Evolutionary conservation across 306 rosid species (phyloP), one percentile per base, ranked within the genome.

Genomic region (Prosopis cineraria): DNA sequence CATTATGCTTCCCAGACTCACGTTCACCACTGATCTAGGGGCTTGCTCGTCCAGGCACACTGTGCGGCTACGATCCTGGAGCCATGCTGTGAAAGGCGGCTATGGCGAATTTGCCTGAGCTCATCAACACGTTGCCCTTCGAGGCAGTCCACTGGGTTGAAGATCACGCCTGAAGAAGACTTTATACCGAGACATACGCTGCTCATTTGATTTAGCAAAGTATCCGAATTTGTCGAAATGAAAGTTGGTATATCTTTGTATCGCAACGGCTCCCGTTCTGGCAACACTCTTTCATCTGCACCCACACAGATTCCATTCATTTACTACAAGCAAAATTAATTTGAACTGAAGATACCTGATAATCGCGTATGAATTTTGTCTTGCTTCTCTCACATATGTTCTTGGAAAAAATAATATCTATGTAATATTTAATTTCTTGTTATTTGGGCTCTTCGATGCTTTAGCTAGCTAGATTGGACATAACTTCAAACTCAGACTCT

Each of bases 1-100:
- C 1, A 85, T 90, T 58, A 91, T 30, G 82, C 89, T 91, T 17
- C 96, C 96, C 37, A 84, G 67, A 64, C 90, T 89, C 79, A 87
- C 75, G 52, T 87, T 84, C 33, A 84, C 2, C 13, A 87, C 81
- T 0, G 88, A 84, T 19, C 76, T 19, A 53, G 4, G 43, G 45
- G 19, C 9, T 64, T 84, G 82, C 67, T 79, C 34, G 64, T 84
- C 37, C 4, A 87, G 90, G 86, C 90, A 84, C 0, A 65, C n/a
- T 5, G 82, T 62, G 81, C 88, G 84, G 29, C 73, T 69, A 25
- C 77, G 16, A 27, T 76, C 85, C 70, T 44, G 14, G 17, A 3
- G 78, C 75, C 24, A 85, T 47, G 70, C 67, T 74, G 80, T 87
- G 85, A 37, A 91, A 44, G 27, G 91, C 91, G 22, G 91, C 93